phyloP scores from a whole-genome alignment of 768 basidiomycete genomes.

The Saitozyma podzolica region DNA sequence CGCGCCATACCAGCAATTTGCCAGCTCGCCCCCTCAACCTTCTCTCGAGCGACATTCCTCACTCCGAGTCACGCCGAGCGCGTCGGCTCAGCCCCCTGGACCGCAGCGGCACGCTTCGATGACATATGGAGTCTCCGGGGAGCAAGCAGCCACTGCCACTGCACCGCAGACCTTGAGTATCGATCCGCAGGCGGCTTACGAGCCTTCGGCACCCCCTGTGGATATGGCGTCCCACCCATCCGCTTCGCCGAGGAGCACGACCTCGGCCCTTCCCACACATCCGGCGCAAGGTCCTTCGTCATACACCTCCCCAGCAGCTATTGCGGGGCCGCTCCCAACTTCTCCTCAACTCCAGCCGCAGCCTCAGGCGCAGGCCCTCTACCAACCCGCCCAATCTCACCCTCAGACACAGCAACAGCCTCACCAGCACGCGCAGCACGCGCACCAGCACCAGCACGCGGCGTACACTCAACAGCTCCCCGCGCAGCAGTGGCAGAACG shows the following conservation, averaged over 20 bases:
- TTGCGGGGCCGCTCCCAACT: background rate
- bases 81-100: background rate
- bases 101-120: conserved; percentile 27
- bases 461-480: conserved; percentile 5
- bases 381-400: conserved; percentile 8
- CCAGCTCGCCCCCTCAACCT: conserved; percentile 3
- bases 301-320: conserved; percentile 2
- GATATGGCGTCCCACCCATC: conserved; percentile 29
- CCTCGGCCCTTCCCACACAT: conserved; percentile 7
- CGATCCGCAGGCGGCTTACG: background rate
- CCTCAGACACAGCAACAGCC: conserved; percentile 15
- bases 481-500: too few relatives aligned
- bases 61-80: conserved; percentile 5
- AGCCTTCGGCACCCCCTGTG: conserved; percentile 25
- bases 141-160: too few relatives aligned
- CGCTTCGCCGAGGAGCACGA: conserved; percentile 14
- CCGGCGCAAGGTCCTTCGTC: background rate
- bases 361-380: conserved; percentile 7
- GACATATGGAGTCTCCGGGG: conserved; percentile 38
- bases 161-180: too few relatives aligned
- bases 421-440: conserved; percentile 15
- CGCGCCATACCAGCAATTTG: background rate
- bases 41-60: conserved; percentile 12
- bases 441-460: conserved; percentile 17
- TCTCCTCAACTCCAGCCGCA: conserved; percentile 13